Evolutionary conservation across 169 alveolate genomes (phyloP), one percentile per base, ranked within the genome.

Genomic region (Condylostoma magnum): DNA sequence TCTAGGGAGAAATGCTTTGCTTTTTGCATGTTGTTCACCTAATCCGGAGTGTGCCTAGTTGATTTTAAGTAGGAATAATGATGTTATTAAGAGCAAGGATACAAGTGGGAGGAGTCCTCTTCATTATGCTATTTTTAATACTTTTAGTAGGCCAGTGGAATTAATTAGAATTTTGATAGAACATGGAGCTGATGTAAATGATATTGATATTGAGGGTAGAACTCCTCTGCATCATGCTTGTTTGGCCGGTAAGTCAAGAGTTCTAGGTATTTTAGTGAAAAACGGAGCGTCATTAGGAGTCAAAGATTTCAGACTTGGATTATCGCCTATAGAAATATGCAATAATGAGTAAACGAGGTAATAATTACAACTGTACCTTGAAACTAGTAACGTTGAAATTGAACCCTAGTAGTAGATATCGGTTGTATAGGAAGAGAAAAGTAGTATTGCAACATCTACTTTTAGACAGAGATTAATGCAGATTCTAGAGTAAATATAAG

Each of bases 181-280:
- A 51, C 12, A 33, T 10, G 85, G 85, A 50, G 78, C 85, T 22
- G 83, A 82, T 66, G 88, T 88, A 38, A 83, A 88, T 57, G 84
- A 84, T 28, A 43, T 71, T 25, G 94, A 88, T 71, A 81, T 68
- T 55, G 94, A 83, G 44, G 63, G 85, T 43, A 84, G 79, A 78
- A 88, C 94, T 6, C 82, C 94, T 46, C 60, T 88, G 30, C 92
- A 84, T 75, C 86, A 84, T 74, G 91, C 94, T 10, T 73, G 87
- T 28, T 91, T 84, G 52, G 83, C 89, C 0, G 89, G 87, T 0
- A 84, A 82, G 68, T 77, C 86, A 20, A 84, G 86, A 73, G 78
- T 80, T n/a, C 82, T 88, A 44, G 85, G 89, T n/a, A 43, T 88
- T 2, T 67, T 88, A 33, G 58, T 88, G 8, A 69, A 88, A 76